Percentiles rank a stretch among this genome's conserved stretches.
These are phyloP conservation scores for Picea abies DNA, from an alignment of 83 land plant genomes.

Conservation along the genomic window DNA sequence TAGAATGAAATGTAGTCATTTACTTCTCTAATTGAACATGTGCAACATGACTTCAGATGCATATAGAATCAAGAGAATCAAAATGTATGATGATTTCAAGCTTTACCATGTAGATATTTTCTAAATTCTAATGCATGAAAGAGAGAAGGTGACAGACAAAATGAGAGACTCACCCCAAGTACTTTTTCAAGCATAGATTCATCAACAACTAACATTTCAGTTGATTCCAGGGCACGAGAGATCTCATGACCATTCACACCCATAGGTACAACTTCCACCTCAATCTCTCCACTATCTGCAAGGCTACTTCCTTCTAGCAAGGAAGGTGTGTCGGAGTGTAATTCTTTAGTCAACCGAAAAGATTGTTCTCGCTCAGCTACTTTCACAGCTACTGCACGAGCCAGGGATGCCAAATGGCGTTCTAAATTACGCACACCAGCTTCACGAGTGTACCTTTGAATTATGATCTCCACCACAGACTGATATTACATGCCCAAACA, in stretches of 20 bases:
- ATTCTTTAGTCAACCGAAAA: conserved; percentile 45
- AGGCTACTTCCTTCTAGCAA: conserved; percentile 64
- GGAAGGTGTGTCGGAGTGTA: conserved; percentile 56
- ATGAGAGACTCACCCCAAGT: conserved; percentile 73
- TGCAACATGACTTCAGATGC: background rate
- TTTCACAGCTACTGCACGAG: conserved; percentile 96
- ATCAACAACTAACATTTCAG: conserved; percentile 72
- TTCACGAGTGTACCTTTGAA: conserved; percentile 91
- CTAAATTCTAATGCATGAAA: background rate
- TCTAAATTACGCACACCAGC: conserved; percentile 98
- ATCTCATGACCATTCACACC: conserved; percentile 70
- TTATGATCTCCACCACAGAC: conserved; percentile 90
- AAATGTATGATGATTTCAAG: background rate
- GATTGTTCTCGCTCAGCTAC: conserved; percentile 78
- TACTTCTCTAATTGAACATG: background rate
- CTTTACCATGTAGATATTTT: background rate
- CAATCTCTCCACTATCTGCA: conserved; percentile 80
- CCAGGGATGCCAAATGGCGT: conserved; percentile 94
- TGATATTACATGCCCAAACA: conserved; percentile 21
- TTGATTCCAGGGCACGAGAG: conserved; percentile 42
- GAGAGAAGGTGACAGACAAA: conserved; percentile 2
- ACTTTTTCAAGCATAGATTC: conserved; percentile 92
- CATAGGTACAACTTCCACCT: conserved; percentile 92
- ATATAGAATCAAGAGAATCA: background rate
- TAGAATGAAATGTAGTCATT: background rate